Base-by-base conservation (phyloP, 371 early-diverging fungal genomes). In the Blakeslea trispora region DNA sequence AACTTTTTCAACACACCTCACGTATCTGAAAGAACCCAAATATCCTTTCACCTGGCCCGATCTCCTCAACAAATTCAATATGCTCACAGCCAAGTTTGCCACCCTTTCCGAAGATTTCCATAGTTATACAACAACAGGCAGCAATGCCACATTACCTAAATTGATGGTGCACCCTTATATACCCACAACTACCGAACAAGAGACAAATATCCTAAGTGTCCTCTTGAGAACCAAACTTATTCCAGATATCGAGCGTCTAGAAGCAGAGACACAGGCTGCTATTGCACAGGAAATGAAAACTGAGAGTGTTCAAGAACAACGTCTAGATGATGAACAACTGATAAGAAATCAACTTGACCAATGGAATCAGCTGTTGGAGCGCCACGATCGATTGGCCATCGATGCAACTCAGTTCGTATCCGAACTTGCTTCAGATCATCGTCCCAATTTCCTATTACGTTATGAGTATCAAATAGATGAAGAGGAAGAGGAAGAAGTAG, bases 41-140 rank as follows among this genome's bases (percentile, higher is more conserved):
- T 76, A 67, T 44, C 72, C 71, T 0, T 73, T 75, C 37, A 74
- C 69, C 1, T 77, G 81, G 81, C 81, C 81, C 1, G 81, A 81
- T 63, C 67, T 86, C 17, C 67, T 86, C 31, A 86, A 82, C 74
- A 86, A 86, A 64, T 86, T 86, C 76, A 86, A 86, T 61, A 82
- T 84, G 68, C 61, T 86, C 31, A 84, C 83, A 2, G 84, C 84
- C 22, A 81, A 81, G 47, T 86, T 81, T 62, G 79, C 70, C 31
- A 76, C 64, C 11, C 68, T 70, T 40, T 76, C 75, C 54, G 82
- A 72, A 63, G 82, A 64, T 55, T 84, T 79, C 39, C 72, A 79
- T 50, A 49, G 51, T 28, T 58, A 74, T 41, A 69, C 72, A 53
- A 61, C 77, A 59, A 61, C 79, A 52, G 67, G 76, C 52, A 59